Conservation (phyloP, 2,329 filamentous ascomycete genomes). For the Hypocrella siamensis region DNA sequence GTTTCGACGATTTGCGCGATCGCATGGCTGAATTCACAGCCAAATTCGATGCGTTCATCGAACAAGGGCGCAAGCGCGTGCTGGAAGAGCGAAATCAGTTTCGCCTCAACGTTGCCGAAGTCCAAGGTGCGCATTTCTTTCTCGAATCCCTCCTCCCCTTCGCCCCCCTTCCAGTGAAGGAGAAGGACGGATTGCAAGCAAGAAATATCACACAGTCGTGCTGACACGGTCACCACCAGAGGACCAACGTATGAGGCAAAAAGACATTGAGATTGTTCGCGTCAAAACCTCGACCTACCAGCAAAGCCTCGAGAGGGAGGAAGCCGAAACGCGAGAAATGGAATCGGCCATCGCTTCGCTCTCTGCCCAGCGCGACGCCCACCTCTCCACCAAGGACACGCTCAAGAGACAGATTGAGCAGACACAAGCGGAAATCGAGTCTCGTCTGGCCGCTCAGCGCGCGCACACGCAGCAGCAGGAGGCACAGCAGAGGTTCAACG, state of each 20-base stretch:
- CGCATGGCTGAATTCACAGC: conserved; percentile 88
- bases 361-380: conserved; percentile 42
- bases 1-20: conserved; percentile 87
- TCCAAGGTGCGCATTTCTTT: conserved; percentile 51
- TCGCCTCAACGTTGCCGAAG: conserved; percentile 73
- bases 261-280: conserved; percentile 70
- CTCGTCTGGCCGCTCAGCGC: conserved; percentile 53
- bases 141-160: neutral
- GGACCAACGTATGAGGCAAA: conserved; percentile 79
- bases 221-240: conserved; percentile 35
- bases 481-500: conserved; percentile 73
- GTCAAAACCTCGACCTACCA: conserved; percentile 56
- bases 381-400: conserved; percentile 38
- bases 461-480: conserved; percentile 62
- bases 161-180: no score
- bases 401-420: conserved; percentile 47
- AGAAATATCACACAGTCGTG: neutral
- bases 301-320: conserved; percentile 61
- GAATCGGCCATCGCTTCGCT: conserved; percentile 44
- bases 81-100: conserved; percentile 91
- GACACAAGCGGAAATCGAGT: conserved; percentile 55
- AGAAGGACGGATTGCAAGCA: neutral
- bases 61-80: conserved; percentile 75
- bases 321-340: conserved; percentile 63
- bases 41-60: conserved; percentile 87